Base-by-base conservation (phyloP, 768 basidiomycete genomes). In the Gloeophyllum trabeum region DNA sequence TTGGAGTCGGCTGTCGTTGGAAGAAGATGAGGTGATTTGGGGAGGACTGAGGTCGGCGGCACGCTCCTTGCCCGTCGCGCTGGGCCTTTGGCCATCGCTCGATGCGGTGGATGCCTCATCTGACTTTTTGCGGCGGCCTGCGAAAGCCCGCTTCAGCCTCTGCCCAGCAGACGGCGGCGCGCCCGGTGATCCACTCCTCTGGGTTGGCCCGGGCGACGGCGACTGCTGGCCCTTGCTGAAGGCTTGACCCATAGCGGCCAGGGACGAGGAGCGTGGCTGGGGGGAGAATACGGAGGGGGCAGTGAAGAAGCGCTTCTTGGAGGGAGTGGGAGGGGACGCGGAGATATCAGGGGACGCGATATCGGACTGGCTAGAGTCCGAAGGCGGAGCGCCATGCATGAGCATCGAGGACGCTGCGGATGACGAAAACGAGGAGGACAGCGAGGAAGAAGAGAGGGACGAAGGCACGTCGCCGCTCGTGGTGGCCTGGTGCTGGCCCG, bases 101-200 rank as follows among this genome's bases (percentile, higher is more conserved):
- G n/a, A n/a, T n/a, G n/a, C 19, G 14, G 56, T 54, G 3, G 59
- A 40, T 40, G 58, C 52, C 51, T 75, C 72, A 51, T 73, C 73
- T 5, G 75, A 68, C 54, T 73, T 75, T 63, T 76, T 79, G 46
- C 74, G 63, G 36, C 77, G 67, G 16, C 55, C 64, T 34, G 62
- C 75, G 51, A 79, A 75, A 3, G 69, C 76, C 43, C 78, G 76
- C 52, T 73, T 78, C 38, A 82, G 58, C 51, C 66, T 75, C 46
- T 59, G 57, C 20, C 75, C 71, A 23, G 69, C 60, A 56, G 46
- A 16, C 43, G 46, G 39, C 45, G 54, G 25, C 13, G 50, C 42
- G 23, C 47, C 40, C 28, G 50, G 46, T 26, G n/a, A 35, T 39
- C 7, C 28, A 7, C 28, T 30, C 16, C 56, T 54, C 46, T 16